phyloP scores from a whole-genome alignment of 495 filamentous ascomycete genomes.

The Neurospora sp. region DNA sequence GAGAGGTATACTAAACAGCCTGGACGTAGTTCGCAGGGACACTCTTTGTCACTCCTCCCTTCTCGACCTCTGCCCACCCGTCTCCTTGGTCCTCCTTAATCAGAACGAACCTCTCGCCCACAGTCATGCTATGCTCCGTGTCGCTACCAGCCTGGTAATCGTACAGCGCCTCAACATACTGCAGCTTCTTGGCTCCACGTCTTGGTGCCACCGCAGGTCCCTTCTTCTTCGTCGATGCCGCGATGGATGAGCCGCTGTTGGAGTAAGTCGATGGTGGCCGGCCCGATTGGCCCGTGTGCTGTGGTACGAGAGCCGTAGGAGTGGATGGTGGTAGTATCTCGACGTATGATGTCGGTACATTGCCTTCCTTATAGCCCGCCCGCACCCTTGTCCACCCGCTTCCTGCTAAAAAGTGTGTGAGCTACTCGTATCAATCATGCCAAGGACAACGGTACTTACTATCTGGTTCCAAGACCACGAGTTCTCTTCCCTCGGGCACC shows the following conservation, averaged over 20 bases:
- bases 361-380: constrained; percentile 56
- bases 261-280: constrained; percentile 64
- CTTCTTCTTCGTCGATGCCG: constrained; percentile 60
- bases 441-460: constrained; percentile 44
- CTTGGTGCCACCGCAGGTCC: constrained; percentile 88
- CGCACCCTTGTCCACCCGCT: constrained; percentile 84
- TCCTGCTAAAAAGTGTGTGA: constrained; percentile 52
- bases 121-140: constrained; percentile 77
- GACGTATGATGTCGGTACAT: constrained; percentile 75
- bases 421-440: constrained; percentile 1
- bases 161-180: constrained; percentile 88
- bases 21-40: constrained; percentile 93
- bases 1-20: constrained; percentile 39
- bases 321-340: constrained; percentile 24
- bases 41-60: constrained; percentile 78
- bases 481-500: constrained; percentile 64
- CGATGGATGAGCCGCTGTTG: constrained; percentile 63
- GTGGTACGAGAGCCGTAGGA: constrained; percentile 48
- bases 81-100: constrained; percentile 78
- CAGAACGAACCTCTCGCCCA: constrained; percentile 86
- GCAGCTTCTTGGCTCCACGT: constrained; percentile 88
- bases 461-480: constrained; percentile 77
- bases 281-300: constrained; percentile 41
- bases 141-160: constrained; percentile 82
- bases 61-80: constrained; percentile 95